Percentiles rank a stretch among this genome's conserved stretches.
Evolutionary conservation across 1,139 yeast genomes (phyloP).

Genomic region (Pichia sp.): DNA sequence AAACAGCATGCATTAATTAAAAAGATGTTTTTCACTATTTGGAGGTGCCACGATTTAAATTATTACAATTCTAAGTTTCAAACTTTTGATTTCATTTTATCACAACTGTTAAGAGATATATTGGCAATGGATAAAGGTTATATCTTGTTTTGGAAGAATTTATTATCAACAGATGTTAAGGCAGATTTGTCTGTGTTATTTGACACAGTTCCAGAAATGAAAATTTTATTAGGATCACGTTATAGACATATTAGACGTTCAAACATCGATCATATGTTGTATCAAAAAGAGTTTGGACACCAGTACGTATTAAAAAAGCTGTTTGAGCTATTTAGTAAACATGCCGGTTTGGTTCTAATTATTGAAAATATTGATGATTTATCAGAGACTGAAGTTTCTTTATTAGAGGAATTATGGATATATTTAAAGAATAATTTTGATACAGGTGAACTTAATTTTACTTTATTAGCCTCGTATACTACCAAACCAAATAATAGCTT

Average conservation of each 20-base stretch:
- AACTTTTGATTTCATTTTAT: conserved; percentile 35
- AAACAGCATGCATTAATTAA: conserved; percentile 35
- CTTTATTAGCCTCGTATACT: conserved; percentile 10
- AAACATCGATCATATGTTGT: conserved; percentile 19
- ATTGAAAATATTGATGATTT: conserved; percentile 49
- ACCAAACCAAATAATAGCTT: background rate
- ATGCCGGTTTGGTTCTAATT: conserved; percentile 41
- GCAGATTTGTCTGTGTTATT: conserved; percentile 41
- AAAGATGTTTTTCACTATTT: conserved; percentile 37
- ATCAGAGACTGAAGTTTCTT: conserved; percentile 30
- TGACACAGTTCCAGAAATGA: conserved; percentile 42
- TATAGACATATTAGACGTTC: conserved; percentile 30
- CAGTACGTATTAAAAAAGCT: conserved; percentile 41
- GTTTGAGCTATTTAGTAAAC: conserved; percentile 37
- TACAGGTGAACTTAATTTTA: conserved; percentile 9
- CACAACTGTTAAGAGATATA: conserved; percentile 39
- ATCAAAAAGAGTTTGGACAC: conserved; percentile 36
- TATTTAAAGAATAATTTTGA: conserved; percentile 14
- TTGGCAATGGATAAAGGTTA: conserved; percentile 36
- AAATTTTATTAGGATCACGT: conserved; percentile 40
- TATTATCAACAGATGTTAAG: conserved; percentile 37
- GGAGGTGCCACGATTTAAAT: conserved; percentile 36
- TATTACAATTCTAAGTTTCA: conserved; percentile 28
- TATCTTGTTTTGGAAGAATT: conserved; percentile 40
- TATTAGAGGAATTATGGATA: conserved; percentile 32